Base-by-base conservation (phyloP, 75 land plant genomes). In the Cryptomeria japonica region DNA sequence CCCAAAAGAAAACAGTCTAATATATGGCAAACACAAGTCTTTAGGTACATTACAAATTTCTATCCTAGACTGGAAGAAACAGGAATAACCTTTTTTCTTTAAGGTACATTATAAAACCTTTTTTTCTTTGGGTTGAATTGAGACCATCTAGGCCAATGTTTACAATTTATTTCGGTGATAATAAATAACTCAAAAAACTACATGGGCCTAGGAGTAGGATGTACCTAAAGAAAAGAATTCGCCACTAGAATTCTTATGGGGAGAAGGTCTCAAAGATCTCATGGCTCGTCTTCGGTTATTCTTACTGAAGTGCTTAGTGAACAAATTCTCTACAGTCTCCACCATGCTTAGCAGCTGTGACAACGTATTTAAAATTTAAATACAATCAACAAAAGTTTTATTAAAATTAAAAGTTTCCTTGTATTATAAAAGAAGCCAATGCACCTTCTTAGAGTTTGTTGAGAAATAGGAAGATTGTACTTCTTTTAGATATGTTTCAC, bases 381-480 rank as follows among this genome's bases (percentile, higher is more conserved):
- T 3, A 86, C 15, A 44, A 12, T 11, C 5, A 87, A 31, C 8
- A 28, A 12, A 13, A 1, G 0, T 1, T 14, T 51, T 51, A 13
- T 13, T 51, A 2, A 51, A 1, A 14, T 58, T 58, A 4, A 58
- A 16, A 55, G 58, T 16, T 55, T 55, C 4, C 3, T 15, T 16
- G 19, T 58, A 58, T 22, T 64, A 25, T 64, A 25, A 1, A 22
- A 25, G 70, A 64, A 25, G 28, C 28, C 70, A 64, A 7, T 61
- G 58, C 28, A 89, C 93, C 93, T 91, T 92, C 53, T 91, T 87
- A 18, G 93, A 91, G 41, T 86, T 91, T 75, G 77, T 13, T 25
- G 90, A 86, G 51, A 91, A 92, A 88, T 91, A 91, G 14, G 90
- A 89, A 22, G 78, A 49, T 92, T 92, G 90, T 56, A 92, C 92